These are phyloP conservation scores for Nothomitra cinnamomea DNA, from an alignment of 2,329 filamentous ascomycete genomes.

Conservation along the genomic window DNA sequence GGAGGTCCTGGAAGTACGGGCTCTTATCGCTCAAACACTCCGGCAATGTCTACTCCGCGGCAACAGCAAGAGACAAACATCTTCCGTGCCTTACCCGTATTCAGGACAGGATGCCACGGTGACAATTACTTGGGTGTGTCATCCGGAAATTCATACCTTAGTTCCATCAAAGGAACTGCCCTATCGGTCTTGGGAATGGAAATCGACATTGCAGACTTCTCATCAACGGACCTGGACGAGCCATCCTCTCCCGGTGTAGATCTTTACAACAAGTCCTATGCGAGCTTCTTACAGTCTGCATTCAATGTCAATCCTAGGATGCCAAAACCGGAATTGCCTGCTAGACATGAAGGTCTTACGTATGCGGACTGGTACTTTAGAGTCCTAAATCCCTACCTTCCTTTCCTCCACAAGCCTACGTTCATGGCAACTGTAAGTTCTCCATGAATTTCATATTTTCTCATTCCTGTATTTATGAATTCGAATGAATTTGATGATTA, in stretches of 20 bases:
- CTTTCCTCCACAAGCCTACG: constrained; percentile 59
- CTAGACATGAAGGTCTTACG: constrained; percentile 44
- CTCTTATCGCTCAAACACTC: constrained; percentile 5
- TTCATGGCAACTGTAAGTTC: constrained; percentile 47
- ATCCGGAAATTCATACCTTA: constrained; percentile 45
- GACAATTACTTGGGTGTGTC: constrained; percentile 52
- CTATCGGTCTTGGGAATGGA: constrained; percentile 66
- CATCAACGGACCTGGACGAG: constrained; percentile 49
- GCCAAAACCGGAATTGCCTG: constrained; percentile 41
- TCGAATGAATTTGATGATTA: neutral
- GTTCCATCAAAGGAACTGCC: constrained; percentile 57
- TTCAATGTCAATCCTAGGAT: constrained; percentile 42
- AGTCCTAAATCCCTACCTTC: constrained; percentile 53
- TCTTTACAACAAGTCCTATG: constrained; percentile 54
- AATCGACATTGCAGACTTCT: constrained; percentile 60
- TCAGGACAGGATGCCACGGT: constrained; percentile 29
- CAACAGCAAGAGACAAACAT: constrained; percentile 6
- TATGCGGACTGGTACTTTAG: constrained; percentile 64
- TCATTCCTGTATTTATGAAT: neutral
- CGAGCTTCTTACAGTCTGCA: constrained; percentile 48
- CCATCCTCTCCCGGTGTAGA: constrained; percentile 27
- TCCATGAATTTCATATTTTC: neutral
- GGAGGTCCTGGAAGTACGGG: constrained; percentile 1
- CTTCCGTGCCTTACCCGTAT: constrained; percentile 24
- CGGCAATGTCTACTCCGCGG: constrained; percentile 1